Conservation (phyloP, 768 basidiomycete species). For the Lactarius hatsudake region DNA sequence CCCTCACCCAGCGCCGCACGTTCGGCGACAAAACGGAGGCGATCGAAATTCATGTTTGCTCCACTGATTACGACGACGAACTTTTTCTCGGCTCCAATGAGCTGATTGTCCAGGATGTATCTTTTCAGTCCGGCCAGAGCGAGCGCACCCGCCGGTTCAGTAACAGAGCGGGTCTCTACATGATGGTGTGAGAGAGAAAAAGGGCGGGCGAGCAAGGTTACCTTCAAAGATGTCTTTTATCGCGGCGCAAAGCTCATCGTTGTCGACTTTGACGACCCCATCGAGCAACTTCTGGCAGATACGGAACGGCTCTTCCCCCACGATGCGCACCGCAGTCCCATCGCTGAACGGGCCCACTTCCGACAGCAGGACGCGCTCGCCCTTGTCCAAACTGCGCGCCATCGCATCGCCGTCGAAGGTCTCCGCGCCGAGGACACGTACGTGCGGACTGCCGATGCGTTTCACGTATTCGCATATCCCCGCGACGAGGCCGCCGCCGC, state of each 20-base stretch:
- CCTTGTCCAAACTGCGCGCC: slow-evolving; percentile 74
- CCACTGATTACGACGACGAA: slow-evolving; percentile 94
- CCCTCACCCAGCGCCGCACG: slow-evolving; percentile 97
- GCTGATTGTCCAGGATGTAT: slow-evolving; percentile 75
- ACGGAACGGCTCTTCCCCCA: slow-evolving; percentile 93
- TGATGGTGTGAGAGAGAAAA: not conserved
- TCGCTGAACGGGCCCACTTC: slow-evolving; percentile 98
- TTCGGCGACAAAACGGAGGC: slow-evolving; percentile 96
- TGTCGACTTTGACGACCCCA: slow-evolving; percentile 78
- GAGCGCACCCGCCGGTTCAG: slow-evolving; percentile 94
- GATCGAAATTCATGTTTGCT: slow-evolving; percentile 99
- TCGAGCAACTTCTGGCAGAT: slow-evolving; percentile 86
- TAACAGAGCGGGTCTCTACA: slow-evolving; percentile 90
- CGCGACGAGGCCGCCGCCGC: slow-evolving; percentile 91
- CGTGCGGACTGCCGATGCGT: slow-evolving; percentile 81
- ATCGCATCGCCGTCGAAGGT: slow-evolving; percentile 95
- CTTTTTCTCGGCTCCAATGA: slow-evolving; percentile 78
- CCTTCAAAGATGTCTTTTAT: slow-evolving; percentile 99
- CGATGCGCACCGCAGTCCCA: slow-evolving; percentile 94
- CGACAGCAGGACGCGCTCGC: slow-evolving; percentile 74
- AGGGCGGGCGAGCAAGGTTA: slow-evolving; percentile 31
- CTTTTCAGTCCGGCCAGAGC: slow-evolving; percentile 90
- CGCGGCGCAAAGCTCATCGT: slow-evolving; percentile 96
- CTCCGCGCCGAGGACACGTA: slow-evolving; percentile 86
- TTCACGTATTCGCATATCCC: slow-evolving; percentile 92